phyloP scores from a whole-genome alignment of 1,284 basidiomycete species.

The Phylloboletellus chloephorus region DNA sequence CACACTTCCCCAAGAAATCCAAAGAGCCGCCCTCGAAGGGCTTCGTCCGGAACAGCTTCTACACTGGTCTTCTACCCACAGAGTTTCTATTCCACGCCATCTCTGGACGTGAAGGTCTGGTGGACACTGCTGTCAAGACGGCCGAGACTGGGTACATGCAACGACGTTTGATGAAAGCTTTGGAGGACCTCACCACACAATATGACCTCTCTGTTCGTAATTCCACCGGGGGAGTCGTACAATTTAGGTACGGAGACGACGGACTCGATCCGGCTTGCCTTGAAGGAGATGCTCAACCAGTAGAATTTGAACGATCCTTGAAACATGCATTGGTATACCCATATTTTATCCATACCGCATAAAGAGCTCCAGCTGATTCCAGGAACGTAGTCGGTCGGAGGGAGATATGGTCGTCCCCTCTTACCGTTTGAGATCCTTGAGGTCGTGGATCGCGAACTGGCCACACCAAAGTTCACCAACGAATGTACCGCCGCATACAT shows the following conservation, averaged over 20 bases:
- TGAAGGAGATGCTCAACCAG: constrained; percentile 90
- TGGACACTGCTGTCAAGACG: constrained; percentile 99
- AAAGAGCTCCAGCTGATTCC: not conserved
- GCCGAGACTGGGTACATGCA: constrained; percentile 99
- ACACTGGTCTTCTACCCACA: constrained; percentile 88
- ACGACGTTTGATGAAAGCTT: constrained; percentile 95
- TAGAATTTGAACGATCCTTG: constrained; percentile 88
- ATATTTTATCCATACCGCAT: constrained; percentile 2
- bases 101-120: constrained; percentile 96
- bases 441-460: constrained; percentile 63
- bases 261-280: constrained; percentile 95
- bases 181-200: constrained; percentile 95
- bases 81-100: constrained; percentile 99
- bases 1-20: constrained; percentile 97
- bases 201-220: constrained; percentile 98
- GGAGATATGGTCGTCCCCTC: constrained; percentile 57
- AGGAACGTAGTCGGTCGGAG: constrained; percentile 52
- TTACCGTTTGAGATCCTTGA: constrained; percentile 87
- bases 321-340: constrained; percentile 71
- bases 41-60: constrained; percentile 98
- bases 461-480: constrained; percentile 54
- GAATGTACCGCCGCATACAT: constrained; percentile 78
- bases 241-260: constrained; percentile 97
- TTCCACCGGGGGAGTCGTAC: constrained; percentile 94
- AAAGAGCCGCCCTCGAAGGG: constrained; percentile 97